Evolutionary conservation across 441 rosid species (phyloP), one percentile per base, ranked within the genome.

Genomic region (Gossypium lobatum): DNA sequence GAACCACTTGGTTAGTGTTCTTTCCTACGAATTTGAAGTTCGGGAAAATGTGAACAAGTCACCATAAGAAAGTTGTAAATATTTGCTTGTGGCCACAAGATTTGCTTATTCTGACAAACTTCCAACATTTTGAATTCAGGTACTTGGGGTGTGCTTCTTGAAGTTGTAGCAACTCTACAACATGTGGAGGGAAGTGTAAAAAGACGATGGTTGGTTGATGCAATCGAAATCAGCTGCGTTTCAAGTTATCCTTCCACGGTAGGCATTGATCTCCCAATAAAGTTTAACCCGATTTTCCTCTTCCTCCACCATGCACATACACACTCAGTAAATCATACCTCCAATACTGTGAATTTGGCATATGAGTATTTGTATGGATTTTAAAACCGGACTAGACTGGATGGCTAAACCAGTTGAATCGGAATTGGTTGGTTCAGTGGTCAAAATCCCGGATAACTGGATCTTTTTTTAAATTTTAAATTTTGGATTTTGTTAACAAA

Each of bases 181-280:
- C 76, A 45, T 52, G 85, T 90, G 4, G 99, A 88, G 60, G 92
- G 88, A 80, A 85, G 84, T 83, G 81, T 85, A 69, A 92, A 85
- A 85, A 88, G 91, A 73, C 96, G 90, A 75, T 95, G 97, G 97
- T 94, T 92, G 67, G 71, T 87, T 72, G 97, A 92, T 81, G 92
- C 91, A 0, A 81, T 84, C n/a, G 97, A 92, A 83, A 91, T 92
- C 71, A 88, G 99, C 82, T 95, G 97, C 13, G 83, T 89, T 70
- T 88, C 99, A 59, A 76, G 75, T 71, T 79, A 83, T 83, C 99
- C 99, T 52, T 86, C 95, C 71, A 92, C 88, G 83, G 98, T 92
- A 90, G 39, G 86, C 60, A 73, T 26, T 61, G 42, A 65, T 75
- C 73, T 50, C 21, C 53, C 1, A 16, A 21, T 50, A n/a, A 50